A percentile compares a stretch with the other conserved stretches of the same genome.
Evolutionary conservation across 495 filamentous ascomycete genomes (phyloP).

Genomic region (Cryomyces minteri): DNA sequence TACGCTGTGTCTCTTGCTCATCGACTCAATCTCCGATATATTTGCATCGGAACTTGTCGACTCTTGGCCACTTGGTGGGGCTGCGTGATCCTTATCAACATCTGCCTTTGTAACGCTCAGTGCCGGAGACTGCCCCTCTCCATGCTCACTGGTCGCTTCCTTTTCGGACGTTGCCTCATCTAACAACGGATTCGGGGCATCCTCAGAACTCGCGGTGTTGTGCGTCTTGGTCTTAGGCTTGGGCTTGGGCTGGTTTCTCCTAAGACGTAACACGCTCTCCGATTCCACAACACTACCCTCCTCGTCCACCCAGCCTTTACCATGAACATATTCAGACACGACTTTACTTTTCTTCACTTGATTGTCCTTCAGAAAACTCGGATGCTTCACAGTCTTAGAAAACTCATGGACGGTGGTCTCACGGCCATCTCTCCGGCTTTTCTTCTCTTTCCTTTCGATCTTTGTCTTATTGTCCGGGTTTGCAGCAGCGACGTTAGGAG

Average conservation of each 20-base stretch:
- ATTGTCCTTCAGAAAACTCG: constrained; percentile 45
- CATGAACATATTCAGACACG: constrained; percentile 43
- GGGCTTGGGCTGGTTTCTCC: no score
- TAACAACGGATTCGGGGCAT: neutral
- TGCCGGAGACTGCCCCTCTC: neutral
- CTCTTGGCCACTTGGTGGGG: neutral
- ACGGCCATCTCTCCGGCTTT: constrained; percentile 28
- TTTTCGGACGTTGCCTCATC: neutral
- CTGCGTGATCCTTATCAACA: neutral
- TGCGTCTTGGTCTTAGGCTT: no score
- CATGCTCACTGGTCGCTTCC: constrained; percentile 3
- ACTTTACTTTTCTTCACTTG: constrained; percentile 23
- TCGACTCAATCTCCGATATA: constrained; percentile 5
- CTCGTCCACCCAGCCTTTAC: constrained; percentile 76
- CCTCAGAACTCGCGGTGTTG: no score
- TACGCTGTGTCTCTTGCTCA: constrained; percentile 14
- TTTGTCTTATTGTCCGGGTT: constrained; percentile 27
- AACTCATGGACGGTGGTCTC: constrained; percentile 65
- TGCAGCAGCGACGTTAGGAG: constrained; percentile 31
- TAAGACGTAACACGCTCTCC: no score
- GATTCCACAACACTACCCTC: constrained; percentile 54
- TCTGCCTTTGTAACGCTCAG: neutral
- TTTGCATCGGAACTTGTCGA: neutral
- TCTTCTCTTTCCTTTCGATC: constrained; percentile 34
- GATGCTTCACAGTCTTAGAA: constrained; percentile 55